Conservation (phyloP, 2,329 filamentous ascomycete genomes). For the Claviceps humidiphila region DNA sequence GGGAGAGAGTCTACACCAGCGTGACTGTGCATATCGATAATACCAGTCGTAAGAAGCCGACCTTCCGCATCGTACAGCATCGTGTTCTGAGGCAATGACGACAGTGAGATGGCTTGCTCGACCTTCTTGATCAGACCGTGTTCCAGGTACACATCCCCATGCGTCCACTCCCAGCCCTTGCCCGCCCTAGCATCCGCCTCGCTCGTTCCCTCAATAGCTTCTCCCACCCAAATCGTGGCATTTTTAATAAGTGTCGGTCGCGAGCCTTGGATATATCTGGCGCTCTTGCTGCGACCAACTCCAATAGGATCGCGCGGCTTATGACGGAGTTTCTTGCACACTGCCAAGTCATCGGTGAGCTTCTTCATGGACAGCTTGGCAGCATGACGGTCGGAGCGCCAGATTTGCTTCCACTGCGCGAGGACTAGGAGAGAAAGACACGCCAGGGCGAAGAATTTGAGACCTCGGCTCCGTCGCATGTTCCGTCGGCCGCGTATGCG, state of each 20-base stretch:
- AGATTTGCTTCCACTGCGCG: constrained; percentile 33
- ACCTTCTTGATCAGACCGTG: constrained; percentile 47
- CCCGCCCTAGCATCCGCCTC: constrained; percentile 41
- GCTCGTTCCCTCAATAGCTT: constrained; percentile 37
- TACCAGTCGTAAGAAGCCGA: constrained; percentile 49
- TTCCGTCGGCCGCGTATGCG: constrained; percentile 13
- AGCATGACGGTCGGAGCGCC: constrained; percentile 12
- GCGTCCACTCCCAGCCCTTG: constrained; percentile 46
- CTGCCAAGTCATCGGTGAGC: constrained; percentile 39
- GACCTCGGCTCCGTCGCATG: constrained; percentile 29
- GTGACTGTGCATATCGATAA: constrained; percentile 62
- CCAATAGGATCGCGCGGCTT: constrained; percentile 44
- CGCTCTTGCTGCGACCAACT: constrained; percentile 43
- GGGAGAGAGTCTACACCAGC: constrained; percentile 48
- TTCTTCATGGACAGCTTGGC: constrained; percentile 35
- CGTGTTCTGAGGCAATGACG: constrained; percentile 31
- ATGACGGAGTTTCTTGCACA: constrained; percentile 40
- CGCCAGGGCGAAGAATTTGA: constrained; percentile 30
- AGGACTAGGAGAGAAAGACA: constrained; percentile 39
- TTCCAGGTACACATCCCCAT: constrained; percentile 47
- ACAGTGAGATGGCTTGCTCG: constrained; percentile 26
- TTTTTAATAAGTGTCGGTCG: constrained; percentile 52
- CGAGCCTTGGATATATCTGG: constrained; percentile 44
- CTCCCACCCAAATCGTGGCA: constrained; percentile 53
- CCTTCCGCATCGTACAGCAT: constrained; percentile 45